phyloP scores from a whole-genome alignment of 495 filamentous ascomycete species.

The Xylaria grammica region DNA sequence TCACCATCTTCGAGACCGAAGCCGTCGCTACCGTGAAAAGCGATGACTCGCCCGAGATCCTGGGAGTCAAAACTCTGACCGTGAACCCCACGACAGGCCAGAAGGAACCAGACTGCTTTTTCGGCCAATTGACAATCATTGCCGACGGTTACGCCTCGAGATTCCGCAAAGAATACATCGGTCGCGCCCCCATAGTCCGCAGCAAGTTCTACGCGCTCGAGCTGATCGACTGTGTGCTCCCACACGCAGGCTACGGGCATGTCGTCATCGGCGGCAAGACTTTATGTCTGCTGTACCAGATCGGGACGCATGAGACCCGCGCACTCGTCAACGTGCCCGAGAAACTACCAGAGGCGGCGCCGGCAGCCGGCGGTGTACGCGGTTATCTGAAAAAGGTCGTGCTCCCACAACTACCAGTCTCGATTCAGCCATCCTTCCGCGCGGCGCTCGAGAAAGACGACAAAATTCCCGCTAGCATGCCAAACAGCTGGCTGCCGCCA shows the following conservation, averaged over 20 bases:
- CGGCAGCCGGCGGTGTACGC: slow-evolving; percentile 78
- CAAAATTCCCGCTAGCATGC: slow-evolving; percentile 78
- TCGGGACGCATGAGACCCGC: slow-evolving; percentile 92
- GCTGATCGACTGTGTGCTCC: slow-evolving; percentile 82
- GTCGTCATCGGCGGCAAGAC: slow-evolving; percentile 80
- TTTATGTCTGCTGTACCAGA: slow-evolving; percentile 94
- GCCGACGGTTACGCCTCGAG: slow-evolving; percentile 94
- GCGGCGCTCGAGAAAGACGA: slow-evolving; percentile 75
- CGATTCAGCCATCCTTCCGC: slow-evolving; percentile 73
- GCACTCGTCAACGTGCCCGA: slow-evolving; percentile 90
- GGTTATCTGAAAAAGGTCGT: slow-evolving; percentile 78
- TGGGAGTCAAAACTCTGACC: slow-evolving; percentile 76
- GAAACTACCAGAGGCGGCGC: slow-evolving; percentile 70
- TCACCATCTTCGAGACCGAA: slow-evolving; percentile 76
- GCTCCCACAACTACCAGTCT: slow-evolving; percentile 75
- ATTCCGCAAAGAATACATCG: slow-evolving; percentile 82
- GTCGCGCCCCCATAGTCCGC: slow-evolving; percentile 68
- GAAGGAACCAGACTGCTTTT: slow-evolving; percentile 73
- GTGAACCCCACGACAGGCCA: slow-evolving; percentile 55
- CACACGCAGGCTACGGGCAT: slow-evolving; percentile 76
- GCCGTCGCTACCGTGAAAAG: slow-evolving; percentile 66
- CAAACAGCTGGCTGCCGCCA: slow-evolving; percentile 88
- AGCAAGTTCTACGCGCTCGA: slow-evolving; percentile 93
- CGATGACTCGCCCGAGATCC: slow-evolving; percentile 63
- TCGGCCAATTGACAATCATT: slow-evolving; percentile 83